phyloP scores from a whole-genome alignment of 163 green algal genomes.

The Volvox carteri region DNA sequence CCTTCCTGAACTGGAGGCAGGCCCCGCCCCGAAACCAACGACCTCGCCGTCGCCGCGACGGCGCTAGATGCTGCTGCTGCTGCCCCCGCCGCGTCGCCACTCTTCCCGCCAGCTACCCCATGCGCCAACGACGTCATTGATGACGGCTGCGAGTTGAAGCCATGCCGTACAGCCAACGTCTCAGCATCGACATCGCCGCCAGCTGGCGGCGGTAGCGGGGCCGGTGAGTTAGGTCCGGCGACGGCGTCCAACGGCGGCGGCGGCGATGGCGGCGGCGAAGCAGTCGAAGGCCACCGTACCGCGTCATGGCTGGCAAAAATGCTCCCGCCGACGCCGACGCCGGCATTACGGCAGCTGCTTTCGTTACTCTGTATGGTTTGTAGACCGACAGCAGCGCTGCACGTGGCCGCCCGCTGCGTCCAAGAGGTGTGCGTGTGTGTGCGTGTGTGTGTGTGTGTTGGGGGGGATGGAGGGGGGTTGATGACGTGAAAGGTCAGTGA shows the following conservation, averaged over 20 bases:
- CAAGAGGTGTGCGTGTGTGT: background rate
- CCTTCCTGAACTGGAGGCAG: background rate
- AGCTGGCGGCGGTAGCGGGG: background rate
- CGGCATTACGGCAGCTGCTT: background rate
- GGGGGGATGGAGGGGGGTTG: background rate
- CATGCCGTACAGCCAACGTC: background rate
- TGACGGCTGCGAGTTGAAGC: background rate
- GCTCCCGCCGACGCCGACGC: background rate
- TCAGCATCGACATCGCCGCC: background rate
- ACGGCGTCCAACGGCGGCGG: background rate
- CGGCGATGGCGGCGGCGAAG: background rate
- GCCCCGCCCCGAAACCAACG: background rate
- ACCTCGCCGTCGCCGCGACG: background rate
- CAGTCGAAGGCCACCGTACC: background rate
- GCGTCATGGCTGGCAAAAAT: background rate
- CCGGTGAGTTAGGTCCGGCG: too few species aligned
- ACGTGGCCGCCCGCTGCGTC: background rate
- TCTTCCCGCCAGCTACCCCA: background rate
- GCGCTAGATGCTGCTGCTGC: background rate
- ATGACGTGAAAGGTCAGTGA: background rate
- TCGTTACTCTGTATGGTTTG: constrained; percentile 6
- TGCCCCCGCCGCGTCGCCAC: background rate
- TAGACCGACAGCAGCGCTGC: background rate
- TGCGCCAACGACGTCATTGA: background rate
- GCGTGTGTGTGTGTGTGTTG: background rate